phyloP scores from a whole-genome alignment of 371 early-diverging fungal genomes.

The Parasitella parasitica region DNA sequence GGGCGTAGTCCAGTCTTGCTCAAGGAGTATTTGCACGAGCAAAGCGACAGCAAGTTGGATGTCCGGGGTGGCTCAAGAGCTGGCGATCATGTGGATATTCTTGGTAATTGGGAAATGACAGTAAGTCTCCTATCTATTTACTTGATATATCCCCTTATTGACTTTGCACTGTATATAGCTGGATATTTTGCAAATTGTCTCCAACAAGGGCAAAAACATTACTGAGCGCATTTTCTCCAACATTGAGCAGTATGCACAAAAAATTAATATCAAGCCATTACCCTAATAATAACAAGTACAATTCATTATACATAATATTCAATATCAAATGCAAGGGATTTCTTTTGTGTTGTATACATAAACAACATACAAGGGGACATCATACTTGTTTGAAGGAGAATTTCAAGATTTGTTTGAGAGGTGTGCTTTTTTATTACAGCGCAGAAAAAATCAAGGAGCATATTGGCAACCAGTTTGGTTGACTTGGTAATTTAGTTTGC shows the following conservation, averaged over 20 bases:
- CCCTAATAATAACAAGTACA: neutral
- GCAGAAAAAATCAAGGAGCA: too few relatives aligned
- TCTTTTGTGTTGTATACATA: neutral
- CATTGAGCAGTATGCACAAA: conserved; percentile 41
- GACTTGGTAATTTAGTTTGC: neutral
- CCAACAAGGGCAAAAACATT: conserved; percentile 37
- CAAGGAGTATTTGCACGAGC: conserved; percentile 74
- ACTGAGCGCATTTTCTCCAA: conserved; percentile 39
- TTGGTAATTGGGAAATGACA: conserved; percentile 57
- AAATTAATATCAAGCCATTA: conserved; percentile 18
- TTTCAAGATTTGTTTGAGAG: neutral
- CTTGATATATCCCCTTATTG: neutral
- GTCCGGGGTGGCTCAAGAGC: conserved; percentile 84
- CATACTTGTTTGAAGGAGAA: neutral
- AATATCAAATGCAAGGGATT: neutral
- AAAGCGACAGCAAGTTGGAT: conserved; percentile 55
- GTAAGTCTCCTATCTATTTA: conserved; percentile 23
- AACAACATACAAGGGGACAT: neutral
- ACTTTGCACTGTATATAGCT: conserved; percentile 11
- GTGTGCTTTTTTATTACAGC: neutral
- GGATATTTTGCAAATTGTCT: conserved; percentile 44
- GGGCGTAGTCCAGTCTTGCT: conserved; percentile 68
- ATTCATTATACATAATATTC: neutral
- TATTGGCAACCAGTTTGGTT: too few relatives aligned
- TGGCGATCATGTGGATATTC: conserved; percentile 89